These are phyloP conservation scores for Leccinum fibrillosum DNA, from an alignment of 768 basidiomycete species.

Conservation along the genomic window DNA sequence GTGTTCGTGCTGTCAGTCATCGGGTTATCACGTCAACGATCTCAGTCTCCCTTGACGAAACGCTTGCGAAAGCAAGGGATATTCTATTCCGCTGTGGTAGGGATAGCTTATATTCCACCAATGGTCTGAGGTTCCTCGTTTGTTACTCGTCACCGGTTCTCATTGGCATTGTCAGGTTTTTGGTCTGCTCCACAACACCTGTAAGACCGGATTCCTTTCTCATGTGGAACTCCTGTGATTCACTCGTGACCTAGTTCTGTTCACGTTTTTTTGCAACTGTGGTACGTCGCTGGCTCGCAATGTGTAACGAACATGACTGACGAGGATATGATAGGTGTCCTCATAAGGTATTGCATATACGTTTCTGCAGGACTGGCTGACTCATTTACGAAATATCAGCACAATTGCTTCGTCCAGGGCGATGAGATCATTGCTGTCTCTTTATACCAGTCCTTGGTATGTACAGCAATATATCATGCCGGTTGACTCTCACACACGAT, in stretches of 20 bases:
- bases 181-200: neutral
- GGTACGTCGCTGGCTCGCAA: slow-evolving; percentile 5
- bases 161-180: slow-evolving; percentile 4
- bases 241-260: neutral
- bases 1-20: slow-evolving; percentile 16
- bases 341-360: slow-evolving; percentile 7
- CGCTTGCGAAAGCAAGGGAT: slow-evolving; percentile 18
- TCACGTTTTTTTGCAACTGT: neutral
- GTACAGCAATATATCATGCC: slow-evolving; percentile 2
- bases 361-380: neutral
- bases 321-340: neutral
- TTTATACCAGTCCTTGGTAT: slow-evolving; percentile 1
- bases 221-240: neutral
- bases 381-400: neutral
- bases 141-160: neutral
- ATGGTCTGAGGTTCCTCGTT: neutral
- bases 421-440: slow-evolving; percentile 6
- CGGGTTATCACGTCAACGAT: slow-evolving; percentile 12
- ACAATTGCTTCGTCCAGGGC: slow-evolving; percentile 13
- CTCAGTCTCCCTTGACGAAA: slow-evolving; percentile 12
- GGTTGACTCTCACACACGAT: neutral
- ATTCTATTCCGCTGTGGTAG: slow-evolving; percentile 12
- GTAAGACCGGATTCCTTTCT: slow-evolving; percentile 5
- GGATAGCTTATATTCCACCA: slow-evolving; percentile 12
- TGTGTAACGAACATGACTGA: slow-evolving; percentile 4